Base-by-base conservation (phyloP, 805 yeast species). In the Zygosaccharomyces lentus region DNA sequence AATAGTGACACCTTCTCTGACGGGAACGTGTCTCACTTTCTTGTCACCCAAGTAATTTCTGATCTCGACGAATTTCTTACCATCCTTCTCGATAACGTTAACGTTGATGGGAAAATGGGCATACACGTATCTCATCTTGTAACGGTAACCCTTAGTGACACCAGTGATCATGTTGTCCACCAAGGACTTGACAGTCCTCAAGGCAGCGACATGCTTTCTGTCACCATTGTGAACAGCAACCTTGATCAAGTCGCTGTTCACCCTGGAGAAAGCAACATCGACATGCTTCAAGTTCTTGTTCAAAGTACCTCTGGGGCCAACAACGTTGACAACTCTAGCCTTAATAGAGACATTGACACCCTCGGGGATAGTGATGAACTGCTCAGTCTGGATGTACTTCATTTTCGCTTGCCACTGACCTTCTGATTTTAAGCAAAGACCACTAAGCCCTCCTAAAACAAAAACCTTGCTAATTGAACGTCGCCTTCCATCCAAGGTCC, bases 31-130 rank as follows among this genome's bases (percentile, higher is more conserved):
- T 83, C 98, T 87, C 61, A 90, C 95, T 77, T 88, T 82, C 85
- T 89, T 93, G 82, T 93, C 98, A 78, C 99, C 99, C 77, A 93
- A 83, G 85, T 87, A 93, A 82, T 93, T 93, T 87, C 98, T 90
- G 81, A 93, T 90, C 81, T 93, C 98, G 65, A 91, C 85, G 68
- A 68, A 80, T 57, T 78, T 74, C 45, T 71, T 64, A 62, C 86
- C 87, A 50, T 91, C 91, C 66, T 79, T 77, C 61, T 86, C 87
- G 70, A 86, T 71, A 62, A 89, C 73, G 81, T 90, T 91, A 64
- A 93, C 96, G 78, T 93, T 93, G 78, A 95, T 93, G 74, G 99
- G 99, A 96, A 93, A 93, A 87, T 93, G 99, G 84, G 99, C 99
- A 73, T 91, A 95, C 58, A 93, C 99, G 75, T 88, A 90, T 82